Percentiles rank a stretch among this genome's conserved stretches.
phyloP scores from a whole-genome alignment of 2,329 filamentous ascomycete species.

The Fusarium sp. region DNA sequence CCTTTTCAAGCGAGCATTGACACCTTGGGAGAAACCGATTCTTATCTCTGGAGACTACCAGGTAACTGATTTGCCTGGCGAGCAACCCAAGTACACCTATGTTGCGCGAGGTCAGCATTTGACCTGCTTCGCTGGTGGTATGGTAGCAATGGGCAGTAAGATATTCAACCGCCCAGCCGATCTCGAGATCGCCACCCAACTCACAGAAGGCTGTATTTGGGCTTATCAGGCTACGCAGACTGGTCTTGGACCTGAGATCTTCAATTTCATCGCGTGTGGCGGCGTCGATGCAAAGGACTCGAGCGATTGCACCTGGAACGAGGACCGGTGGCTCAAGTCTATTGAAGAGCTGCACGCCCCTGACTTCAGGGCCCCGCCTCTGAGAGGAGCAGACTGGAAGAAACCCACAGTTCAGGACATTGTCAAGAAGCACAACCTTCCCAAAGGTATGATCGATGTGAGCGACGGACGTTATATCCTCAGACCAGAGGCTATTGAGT shows the following conservation, averaged over 20 bases:
- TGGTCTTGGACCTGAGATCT: constrained; percentile 71
- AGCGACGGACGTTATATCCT: constrained; percentile 72
- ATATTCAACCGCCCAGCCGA: constrained; percentile 68
- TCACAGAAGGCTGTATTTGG: constrained; percentile 74
- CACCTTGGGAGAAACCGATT: constrained; percentile 68
- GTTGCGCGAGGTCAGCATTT: constrained; percentile 66
- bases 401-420: constrained; percentile 43
- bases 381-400: constrained; percentile 42
- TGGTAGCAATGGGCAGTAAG: constrained; percentile 72
- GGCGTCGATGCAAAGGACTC: constrained; percentile 42
- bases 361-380: constrained; percentile 42
- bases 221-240: constrained; percentile 68
- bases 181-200: constrained; percentile 66
- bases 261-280: constrained; percentile 61
- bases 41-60: constrained; percentile 70
- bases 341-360: constrained; percentile 42
- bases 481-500: constrained; percentile 83
- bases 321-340: constrained; percentile 48
- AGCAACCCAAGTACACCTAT: constrained; percentile 47
- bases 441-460: constrained; percentile 67
- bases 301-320: constrained; percentile 53
- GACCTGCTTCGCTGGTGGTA: constrained; percentile 75
- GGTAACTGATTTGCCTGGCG: constrained; percentile 42
- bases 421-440: constrained; percentile 52
- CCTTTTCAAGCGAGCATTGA: constrained; percentile 76